Evolutionary conservation across 1,284 basidiomycete genomes (phyloP), one percentile per base, ranked within the genome.

Genomic region (Boletus semigastroideus): DNA sequence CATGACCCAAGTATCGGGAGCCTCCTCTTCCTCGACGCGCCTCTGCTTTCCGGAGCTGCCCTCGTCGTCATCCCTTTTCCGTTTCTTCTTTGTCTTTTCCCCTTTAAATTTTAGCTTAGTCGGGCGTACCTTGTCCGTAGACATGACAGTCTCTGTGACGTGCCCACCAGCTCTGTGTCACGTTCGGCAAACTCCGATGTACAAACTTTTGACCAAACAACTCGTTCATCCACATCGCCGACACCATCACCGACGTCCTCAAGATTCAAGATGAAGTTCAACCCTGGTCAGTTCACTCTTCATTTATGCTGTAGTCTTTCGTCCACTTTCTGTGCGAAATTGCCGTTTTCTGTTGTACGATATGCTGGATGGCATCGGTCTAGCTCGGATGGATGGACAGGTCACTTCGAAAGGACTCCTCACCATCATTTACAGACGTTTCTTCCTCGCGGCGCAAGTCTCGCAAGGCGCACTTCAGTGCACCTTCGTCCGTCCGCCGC

Each of bases 401-500:
- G 67, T 69, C 59, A 53, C 46, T 54, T 36, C 47, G 34, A 52
- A 28, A n/a, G 17, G 38, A 22, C 63, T 71, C 42, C 70, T 34
- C 58, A 66, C 56, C 57, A 56, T 60, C 64, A 54, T 62, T 46
- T 47, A 30, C 66, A 92, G 91, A 90, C 71, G 81, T 87, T 68
- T 90, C 90, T 61, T 91, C 89, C 60, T 92, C 90, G 71, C 87
- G 93, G 72, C 92, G 95, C 83, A 97, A 96, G 85, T 86, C 88
- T 70, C 92, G 93, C 79, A 96, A 96, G 85, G 91, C 90, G 65
- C 95, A 98, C 84, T 97, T 97, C 76, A 79, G 79, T 56, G 94
- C 94, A 49, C 90, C 95, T 56, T 97, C 94, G 49, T 92, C 90
- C 51, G 78, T 94, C 67, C 92, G 95, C 74, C 87, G 96, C 75